Base-by-base conservation (phyloP, 2,329 filamentous ascomycete species). In the Cercospora citrullina region DNA sequence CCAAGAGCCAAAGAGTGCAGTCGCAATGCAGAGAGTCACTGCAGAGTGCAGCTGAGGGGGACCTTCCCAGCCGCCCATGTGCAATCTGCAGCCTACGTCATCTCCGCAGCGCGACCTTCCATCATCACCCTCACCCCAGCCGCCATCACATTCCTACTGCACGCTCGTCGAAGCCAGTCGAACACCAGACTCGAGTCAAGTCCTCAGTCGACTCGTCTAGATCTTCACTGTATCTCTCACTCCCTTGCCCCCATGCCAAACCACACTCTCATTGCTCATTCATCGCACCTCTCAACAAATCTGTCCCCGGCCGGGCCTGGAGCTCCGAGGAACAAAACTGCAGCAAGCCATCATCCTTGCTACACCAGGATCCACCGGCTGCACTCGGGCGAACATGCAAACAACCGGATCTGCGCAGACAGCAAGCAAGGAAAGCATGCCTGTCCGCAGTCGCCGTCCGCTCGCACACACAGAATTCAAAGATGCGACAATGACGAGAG, bases 311-410 rank as follows among this genome's bases (percentile, higher is more conserved):
- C 45, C 23, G 21, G 21, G 45, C 21, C 45, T 23, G 21, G 21
- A 51, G 45, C 45, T 51, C 45, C 45, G 45, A 51, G 45, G 21
- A 51, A 14, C 45, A 51, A 51, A 51, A 51, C 30, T 42, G 16
- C 30, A 18, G 28, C 18, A 51, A 51, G 48, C 48, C 31, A 23
- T 30, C 62, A 53, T n/a, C 18, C 48, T 21, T 30, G 53, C 53
- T n/a, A 31, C 53, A 58, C 53, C 26, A 58, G 53, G 53, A 58
- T 58, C 26, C 51, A 42, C 51, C 31, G 48, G 51, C 30, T 33
- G 31, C 48, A 57, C 14, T 64, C 48, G 61, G 61, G 61, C 61
- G 61, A 55, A 64, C 62, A 64, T 45, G 62, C 62, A 42, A 28
- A n/a, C 48, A 64, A 31, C 62, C 42, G 60, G 53, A 58, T 58